Base-by-base conservation (phyloP, 129 eudicot genomes). In the Flaveria sonorensis region DNA sequence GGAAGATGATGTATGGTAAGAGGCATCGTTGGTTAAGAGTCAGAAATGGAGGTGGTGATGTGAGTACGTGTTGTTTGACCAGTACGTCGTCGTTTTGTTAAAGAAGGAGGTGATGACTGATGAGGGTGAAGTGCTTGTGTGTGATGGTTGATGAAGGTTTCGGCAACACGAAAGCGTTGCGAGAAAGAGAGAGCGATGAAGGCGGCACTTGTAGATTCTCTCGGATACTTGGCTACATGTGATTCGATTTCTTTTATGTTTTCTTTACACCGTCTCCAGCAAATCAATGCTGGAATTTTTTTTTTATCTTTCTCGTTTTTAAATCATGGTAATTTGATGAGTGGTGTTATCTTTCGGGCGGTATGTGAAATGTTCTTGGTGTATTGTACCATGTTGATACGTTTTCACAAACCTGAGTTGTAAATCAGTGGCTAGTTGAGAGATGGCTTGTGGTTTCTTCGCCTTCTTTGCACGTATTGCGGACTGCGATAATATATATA, bases 81-180 rank as follows among this genome's bases (percentile, higher is more conserved):
- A 7, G 36, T 48, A 73, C 84, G 87, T 13, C 87, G 90, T 71
- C 90, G 87, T 81, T 57, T 65, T 80, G 13, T 12, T 13, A 62
- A 63, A 20, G 50, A 20, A 32, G 14, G 11, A 10, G 50, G 24
- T 32, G 39, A 28, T 28, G 3, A 28, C 11, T 43, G n/a, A 10
- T 43, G 47, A 6, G 47, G 1, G 50, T 45, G 13, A 0, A 10
- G 81, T 61, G 69, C n/a, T n/a, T 59, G 77, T 24, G 78, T 69
- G 60, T 77, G 65, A 30, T 79, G 46, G 64, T 83, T 60, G 81
- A 14, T 50, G 6, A 3, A 50, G 75, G 73, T 81, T 82, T 82
- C 56, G 78, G 86, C 75, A 65, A 77, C 70, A 64, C 77, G 68
- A 59, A 6, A 5, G 26, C 18, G 62, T 55, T 19, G 26, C 39